Conservation (phyloP, 768 basidiomycete genomes). For the Mycena amicta region DNA sequence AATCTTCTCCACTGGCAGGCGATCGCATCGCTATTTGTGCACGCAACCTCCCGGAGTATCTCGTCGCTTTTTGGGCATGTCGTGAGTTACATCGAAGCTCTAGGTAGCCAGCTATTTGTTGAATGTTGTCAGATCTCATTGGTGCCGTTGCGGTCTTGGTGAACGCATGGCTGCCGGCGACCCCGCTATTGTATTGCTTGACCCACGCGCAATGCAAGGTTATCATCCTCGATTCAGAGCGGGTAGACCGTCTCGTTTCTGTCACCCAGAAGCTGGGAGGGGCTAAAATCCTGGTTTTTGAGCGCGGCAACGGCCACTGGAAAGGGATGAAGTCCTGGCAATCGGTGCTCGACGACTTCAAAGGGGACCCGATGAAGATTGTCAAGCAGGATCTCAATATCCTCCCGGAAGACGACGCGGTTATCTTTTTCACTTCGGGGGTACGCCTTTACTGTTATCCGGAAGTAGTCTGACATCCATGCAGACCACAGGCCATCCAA, state of each 20-base stretch:
- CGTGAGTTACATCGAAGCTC: slow-evolving; percentile 41
- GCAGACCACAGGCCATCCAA: too few relatives aligned
- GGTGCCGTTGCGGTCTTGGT: too few relatives aligned
- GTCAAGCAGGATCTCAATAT: too few relatives aligned
- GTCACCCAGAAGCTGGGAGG: slow-evolving; percentile 33
- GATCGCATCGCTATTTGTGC: too few relatives aligned
- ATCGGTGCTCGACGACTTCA: too few relatives aligned
- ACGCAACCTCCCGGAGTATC: slow-evolving; percentile 63
- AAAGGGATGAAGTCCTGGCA: slow-evolving; percentile 46
- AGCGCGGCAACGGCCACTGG: slow-evolving; percentile 43
- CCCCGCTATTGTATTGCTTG: slow-evolving; percentile 58
- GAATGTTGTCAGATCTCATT: slow-evolving; percentile 48
- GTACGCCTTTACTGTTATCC: too few relatives aligned
- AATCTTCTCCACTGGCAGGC: slow-evolving; percentile 33
- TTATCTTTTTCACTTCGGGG: slow-evolving; percentile 71
- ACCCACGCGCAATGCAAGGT: slow-evolving; percentile 54
- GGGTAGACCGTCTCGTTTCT: too few relatives aligned
- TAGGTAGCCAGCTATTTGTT: slow-evolving; percentile 7
- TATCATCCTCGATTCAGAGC: slow-evolving; percentile 57
- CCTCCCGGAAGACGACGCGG: too few relatives aligned
- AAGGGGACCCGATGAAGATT: too few relatives aligned
- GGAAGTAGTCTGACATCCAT: background rate
- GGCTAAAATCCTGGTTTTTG: slow-evolving; percentile 47
- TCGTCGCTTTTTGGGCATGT: slow-evolving; percentile 64
- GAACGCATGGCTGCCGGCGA: slow-evolving; percentile 65